Base-by-base conservation (phyloP, 352 stramenopile species). In the Globisporangium nodosum region DNA sequence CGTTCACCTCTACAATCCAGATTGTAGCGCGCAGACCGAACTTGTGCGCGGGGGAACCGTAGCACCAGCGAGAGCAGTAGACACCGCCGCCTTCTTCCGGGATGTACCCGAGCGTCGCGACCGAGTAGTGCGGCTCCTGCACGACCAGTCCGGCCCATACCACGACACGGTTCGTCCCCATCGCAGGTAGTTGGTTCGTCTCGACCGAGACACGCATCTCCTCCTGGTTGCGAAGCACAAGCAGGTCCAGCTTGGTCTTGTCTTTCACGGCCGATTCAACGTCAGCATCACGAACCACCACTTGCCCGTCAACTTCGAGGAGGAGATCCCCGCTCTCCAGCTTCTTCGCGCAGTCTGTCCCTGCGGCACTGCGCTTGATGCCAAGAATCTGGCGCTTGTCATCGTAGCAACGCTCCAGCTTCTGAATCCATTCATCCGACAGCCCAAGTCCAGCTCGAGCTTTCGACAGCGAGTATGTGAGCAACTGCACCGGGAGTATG, bases 1-100 rank as follows among this genome's bases (percentile, higher is more conserved):
- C 90, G 58, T 97, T 96, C 40, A 97, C 85, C 73, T 96, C 85
- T 9, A 96, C 78, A 24, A 97, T 90, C 82, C 87, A 97, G 58
- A 93, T 93, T 13, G 88, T 96, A 11, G 88, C 88, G 24, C 87
- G 76, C 30, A 97, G 72, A 3, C 81, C 87, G 65, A 96, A 97
- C 65, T 96, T 96, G 62, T 97, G 88, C 1, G 87, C 88, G 11
- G 90, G 90, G 0, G 85, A 96, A 18, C 91, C 91, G 65, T 96
- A 96, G 54, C 81, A 94, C 90, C 90, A 97, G 7, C 87, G 72
- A 3, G 89, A 97, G 54, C 81, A 90, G 67, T 97, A 97, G 20
- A 96, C 85, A 15, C 82, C 83, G 16, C 82, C 84, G 3, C 87
- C 85, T 69, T 90, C 78, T 53, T 92, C 81, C 0, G 88, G 90